A percentile compares a stretch with the other conserved stretches of the same genome.
These are phyloP conservation scores for Pythium rhizo-oryzae DNA, from an alignment of 352 stramenopile species.

Conservation along the genomic window DNA sequence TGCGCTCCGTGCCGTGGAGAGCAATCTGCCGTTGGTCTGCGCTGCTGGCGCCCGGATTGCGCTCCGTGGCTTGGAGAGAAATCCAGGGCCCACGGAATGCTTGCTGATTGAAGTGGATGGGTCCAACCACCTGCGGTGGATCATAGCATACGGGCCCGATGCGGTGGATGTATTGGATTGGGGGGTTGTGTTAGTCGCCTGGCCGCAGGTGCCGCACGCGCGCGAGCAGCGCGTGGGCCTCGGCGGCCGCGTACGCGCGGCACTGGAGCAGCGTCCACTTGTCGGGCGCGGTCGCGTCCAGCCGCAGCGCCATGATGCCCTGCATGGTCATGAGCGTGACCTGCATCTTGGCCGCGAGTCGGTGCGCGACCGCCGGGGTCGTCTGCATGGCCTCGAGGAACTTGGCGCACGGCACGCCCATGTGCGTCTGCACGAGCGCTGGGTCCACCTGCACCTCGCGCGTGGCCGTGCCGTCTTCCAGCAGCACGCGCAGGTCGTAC, in stretches of 20 bases:
- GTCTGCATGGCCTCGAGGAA: slow-evolving; percentile 76
- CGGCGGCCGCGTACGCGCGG: slow-evolving; percentile 40
- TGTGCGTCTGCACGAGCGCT: slow-evolving; percentile 64
- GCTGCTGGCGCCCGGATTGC: too few relatives aligned
- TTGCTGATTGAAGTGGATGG: too few relatives aligned
- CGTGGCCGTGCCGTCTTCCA: slow-evolving; percentile 80
- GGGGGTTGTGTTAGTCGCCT: too few relatives aligned
- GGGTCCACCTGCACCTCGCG: slow-evolving; percentile 52
- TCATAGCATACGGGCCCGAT: too few relatives aligned
- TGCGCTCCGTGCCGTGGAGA: too few relatives aligned
- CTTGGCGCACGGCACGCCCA: slow-evolving; percentile 70
- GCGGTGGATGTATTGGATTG: too few relatives aligned
- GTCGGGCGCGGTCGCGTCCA: slow-evolving; percentile 15
- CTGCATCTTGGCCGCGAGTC: slow-evolving; percentile 78
- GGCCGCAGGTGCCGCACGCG: slow-evolving; percentile 35
- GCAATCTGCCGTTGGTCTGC: too few relatives aligned
- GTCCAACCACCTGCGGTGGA: too few relatives aligned
- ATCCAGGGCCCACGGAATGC: too few relatives aligned
- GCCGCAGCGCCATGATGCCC: slow-evolving; percentile 65
- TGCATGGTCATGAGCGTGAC: slow-evolving; percentile 82
- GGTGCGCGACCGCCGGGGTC: slow-evolving; percentile 53
- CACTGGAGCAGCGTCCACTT: slow-evolving; percentile 57
- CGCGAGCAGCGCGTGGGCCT: slow-evolving; percentile 49
- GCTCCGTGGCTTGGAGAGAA: too few relatives aligned
- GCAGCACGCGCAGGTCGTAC: slow-evolving; percentile 71